These are phyloP conservation scores for Calonectria pseudoturangicola DNA, from an alignment of 2,329 filamentous ascomycete genomes.

Conservation along the genomic window DNA sequence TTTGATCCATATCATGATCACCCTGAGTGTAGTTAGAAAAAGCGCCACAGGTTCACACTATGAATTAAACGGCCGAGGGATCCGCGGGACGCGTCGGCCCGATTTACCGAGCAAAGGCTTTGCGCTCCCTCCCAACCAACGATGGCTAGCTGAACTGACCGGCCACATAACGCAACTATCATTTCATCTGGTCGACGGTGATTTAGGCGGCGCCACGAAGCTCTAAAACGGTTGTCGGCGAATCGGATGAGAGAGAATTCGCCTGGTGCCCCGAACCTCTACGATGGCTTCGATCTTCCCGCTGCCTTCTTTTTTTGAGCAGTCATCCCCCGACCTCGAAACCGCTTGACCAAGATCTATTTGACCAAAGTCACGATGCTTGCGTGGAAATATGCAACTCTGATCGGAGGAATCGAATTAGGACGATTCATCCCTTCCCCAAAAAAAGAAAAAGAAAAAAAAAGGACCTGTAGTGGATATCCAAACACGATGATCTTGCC, in stretches of 20 bases:
- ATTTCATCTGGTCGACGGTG: not conserved
- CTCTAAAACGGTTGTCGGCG: not conserved
- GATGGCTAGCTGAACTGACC: not conserved
- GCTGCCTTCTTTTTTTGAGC: not conserved
- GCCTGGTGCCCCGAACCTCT: not conserved
- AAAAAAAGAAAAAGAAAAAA: not conserved
- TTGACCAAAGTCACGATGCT: not conserved
- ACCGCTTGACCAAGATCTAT: not conserved
- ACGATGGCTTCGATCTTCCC: not conserved
- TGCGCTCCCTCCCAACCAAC: not conserved
- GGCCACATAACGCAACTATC: not conserved
- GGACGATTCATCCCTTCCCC: not conserved
- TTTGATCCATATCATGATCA: not conserved
- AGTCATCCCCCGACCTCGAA: not conserved
- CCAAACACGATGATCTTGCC: slow-evolving; percentile 8
- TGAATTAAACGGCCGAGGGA: not conserved
- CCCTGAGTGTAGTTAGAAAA: not conserved
- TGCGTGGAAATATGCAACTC: slow-evolving; percentile 10
- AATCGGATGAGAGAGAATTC: not conserved
- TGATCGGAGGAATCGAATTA: slow-evolving; percentile 1
- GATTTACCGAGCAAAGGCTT: not conserved
- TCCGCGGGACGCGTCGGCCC: slow-evolving; percentile 22
- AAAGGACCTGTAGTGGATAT: slow-evolving; percentile 12
- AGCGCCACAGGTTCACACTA: not conserved
- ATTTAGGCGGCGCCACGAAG: slow-evolving; percentile 3